Conservation (phyloP, 192 early-diverging fungal genomes). For the Mortierella claussenii region DNA sequence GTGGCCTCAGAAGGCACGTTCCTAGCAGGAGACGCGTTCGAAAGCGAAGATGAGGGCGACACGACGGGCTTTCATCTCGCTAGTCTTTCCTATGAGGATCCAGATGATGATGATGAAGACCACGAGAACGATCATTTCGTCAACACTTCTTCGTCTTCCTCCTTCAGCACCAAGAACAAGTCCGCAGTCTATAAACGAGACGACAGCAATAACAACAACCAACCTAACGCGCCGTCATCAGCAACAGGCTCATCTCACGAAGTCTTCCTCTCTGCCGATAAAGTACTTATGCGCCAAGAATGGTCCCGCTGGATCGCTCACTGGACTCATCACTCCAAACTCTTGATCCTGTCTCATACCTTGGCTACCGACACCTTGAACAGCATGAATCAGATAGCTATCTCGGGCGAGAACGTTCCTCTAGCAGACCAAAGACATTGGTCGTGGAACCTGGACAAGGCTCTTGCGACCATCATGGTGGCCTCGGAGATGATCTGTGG, state of each 20-base stretch:
- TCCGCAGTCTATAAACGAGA: background rate
- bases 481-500: conserved; percentile 39
- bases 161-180: background rate
- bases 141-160: background rate
- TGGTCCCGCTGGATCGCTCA: conserved; percentile 46
- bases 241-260: conserved; percentile 3
- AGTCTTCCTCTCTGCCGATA: conserved; percentile 29
- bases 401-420: conserved; percentile 21
- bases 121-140: background rate
- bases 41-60: background rate
- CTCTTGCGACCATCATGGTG: conserved; percentile 32
- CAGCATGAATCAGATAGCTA: conserved; percentile 29
- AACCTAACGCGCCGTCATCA: background rate
- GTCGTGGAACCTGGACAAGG: conserved; percentile 45
- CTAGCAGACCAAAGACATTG: conserved; percentile 31
- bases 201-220: background rate
- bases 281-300: conserved; percentile 30
- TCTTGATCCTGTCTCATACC: conserved; percentile 28
- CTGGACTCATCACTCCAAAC: conserved; percentile 34
- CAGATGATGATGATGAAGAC: conserved; percentile 10
- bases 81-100: background rate
- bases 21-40: conserved; percentile 6
- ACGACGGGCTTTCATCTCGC: background rate
- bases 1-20: background rate
- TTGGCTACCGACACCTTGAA: conserved; percentile 13